A percentile compares a stretch with the other conserved stretches of the same genome.
These are phyloP conservation scores for Thalassiosira hispida DNA, from an alignment of 352 stramenopile species.

Conservation along the genomic window DNA sequence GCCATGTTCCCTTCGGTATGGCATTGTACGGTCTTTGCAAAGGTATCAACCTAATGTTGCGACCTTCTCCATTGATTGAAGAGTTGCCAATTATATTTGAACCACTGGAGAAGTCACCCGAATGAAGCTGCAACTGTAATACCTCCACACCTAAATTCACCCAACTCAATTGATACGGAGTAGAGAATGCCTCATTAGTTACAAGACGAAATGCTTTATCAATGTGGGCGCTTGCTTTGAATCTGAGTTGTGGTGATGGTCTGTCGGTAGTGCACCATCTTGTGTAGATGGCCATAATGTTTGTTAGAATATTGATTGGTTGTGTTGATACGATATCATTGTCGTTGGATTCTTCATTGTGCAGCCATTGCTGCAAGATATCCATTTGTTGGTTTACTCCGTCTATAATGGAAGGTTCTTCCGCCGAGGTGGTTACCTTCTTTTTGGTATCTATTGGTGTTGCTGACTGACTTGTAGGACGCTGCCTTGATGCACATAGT, in stretches of 20 bases:
- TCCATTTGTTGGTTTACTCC: constrained; percentile 23
- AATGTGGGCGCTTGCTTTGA: constrained; percentile 32
- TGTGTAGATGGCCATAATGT: constrained; percentile 32
- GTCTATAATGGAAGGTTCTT: constrained; percentile 19
- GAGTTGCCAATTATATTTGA: not conserved
- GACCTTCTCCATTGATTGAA: not conserved
- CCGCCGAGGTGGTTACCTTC: not conserved
- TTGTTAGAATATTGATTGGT: constrained; percentile 24
- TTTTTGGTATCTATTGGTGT: not conserved
- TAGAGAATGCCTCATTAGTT: constrained; percentile 52
- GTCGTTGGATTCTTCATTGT: not conserved
- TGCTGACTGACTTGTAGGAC: not conserved
- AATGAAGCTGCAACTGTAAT: constrained; percentile 62
- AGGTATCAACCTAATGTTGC: not conserved
- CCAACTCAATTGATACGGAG: constrained; percentile 24
- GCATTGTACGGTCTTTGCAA: constrained; percentile 56
- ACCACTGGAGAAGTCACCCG: constrained; percentile 2
- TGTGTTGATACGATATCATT: not conserved
- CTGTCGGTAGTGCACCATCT: constrained; percentile 7
- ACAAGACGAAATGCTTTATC: constrained; percentile 61
- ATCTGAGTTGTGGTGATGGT: constrained; percentile 10
- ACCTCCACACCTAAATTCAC: constrained; percentile 60
- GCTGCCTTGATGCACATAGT: not conserved
- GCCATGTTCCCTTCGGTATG: constrained; percentile 54
- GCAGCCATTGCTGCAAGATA: constrained; percentile 16